Conservation (phyloP, 495 filamentous ascomycete species). For the Hypomontagnella monticulosa region DNA sequence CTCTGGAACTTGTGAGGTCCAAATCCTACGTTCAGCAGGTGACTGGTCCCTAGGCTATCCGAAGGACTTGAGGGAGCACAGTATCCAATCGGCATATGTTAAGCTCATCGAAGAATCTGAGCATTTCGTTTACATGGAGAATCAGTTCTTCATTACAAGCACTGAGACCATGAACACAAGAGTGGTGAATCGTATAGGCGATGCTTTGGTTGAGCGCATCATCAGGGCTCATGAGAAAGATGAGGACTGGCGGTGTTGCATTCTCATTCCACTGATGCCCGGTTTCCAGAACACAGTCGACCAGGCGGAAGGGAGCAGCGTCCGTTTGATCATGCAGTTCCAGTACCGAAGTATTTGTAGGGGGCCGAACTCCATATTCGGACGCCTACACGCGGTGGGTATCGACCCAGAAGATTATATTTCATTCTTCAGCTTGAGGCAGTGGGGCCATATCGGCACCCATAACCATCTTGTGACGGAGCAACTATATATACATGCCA, state of each 20-base stretch:
- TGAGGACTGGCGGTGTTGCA: slow-evolving; percentile 93
- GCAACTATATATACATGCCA: slow-evolving; percentile 98
- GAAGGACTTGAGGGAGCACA: slow-evolving; percentile 80
- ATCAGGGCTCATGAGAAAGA: slow-evolving; percentile 82
- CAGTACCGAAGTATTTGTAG: slow-evolving; percentile 98
- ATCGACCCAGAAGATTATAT: slow-evolving; percentile 98
- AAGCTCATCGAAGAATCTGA: slow-evolving; percentile 95
- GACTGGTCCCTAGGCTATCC: slow-evolving; percentile 90
- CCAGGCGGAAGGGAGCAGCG: slow-evolving; percentile 89
- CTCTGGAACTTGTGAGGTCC: slow-evolving; percentile 92
- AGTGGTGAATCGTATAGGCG: slow-evolving; percentile 93
- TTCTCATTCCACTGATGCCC: slow-evolving; percentile 95
- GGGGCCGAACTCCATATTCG: slow-evolving; percentile 92
- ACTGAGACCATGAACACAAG: slow-evolving; percentile 86
- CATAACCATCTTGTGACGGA: slow-evolving; percentile 87
- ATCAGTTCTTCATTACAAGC: slow-evolving; percentile 98
- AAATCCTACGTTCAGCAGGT: slow-evolving; percentile 89
- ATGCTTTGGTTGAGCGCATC: slow-evolving; percentile 93
- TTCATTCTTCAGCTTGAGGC: slow-evolving; percentile 88
- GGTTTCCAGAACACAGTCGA: slow-evolving; percentile 98
- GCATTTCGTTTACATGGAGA: slow-evolving; percentile 98
- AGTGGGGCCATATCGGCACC: slow-evolving; percentile 93
- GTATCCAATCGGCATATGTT: slow-evolving; percentile 95
- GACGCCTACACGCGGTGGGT: slow-evolving; percentile 77
- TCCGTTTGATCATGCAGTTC: slow-evolving; percentile 96